Conservation (phyloP, 2,329 filamentous ascomycete species). For the Arthrinium phaeospermum region DNA sequence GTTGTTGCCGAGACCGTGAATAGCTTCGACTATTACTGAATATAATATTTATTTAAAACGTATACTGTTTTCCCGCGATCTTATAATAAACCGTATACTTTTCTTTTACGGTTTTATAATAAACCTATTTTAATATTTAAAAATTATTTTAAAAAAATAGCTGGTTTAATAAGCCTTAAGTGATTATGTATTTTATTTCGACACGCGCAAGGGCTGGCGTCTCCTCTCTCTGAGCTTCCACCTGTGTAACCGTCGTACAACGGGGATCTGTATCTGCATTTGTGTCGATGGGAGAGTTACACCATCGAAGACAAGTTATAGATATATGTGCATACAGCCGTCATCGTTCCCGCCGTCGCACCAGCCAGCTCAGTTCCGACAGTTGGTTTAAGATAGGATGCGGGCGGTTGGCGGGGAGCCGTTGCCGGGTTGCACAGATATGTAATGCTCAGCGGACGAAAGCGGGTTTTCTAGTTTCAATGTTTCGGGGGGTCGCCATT, state of each 20-base stretch:
- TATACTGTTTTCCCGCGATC: not conserved
- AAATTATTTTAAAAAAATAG: too few species aligned
- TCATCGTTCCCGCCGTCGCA: not conserved
- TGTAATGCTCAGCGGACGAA: not conserved
- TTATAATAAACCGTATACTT: too few species aligned
- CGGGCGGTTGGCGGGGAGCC: not conserved
- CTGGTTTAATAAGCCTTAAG: too few species aligned
- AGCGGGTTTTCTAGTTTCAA: conserved; percentile 9
- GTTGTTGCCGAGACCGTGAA: not conserved
- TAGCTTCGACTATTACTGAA: not conserved
- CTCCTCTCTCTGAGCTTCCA: too few species aligned
- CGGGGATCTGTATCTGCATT: too few species aligned
- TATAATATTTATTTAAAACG: not conserved
- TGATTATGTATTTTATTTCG: too few species aligned
- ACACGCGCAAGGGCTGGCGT: too few species aligned
- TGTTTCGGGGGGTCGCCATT: not conserved
- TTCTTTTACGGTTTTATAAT: too few species aligned
- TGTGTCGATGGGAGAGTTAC: too few species aligned
- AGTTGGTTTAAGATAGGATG: not conserved
- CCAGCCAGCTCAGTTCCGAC: not conserved
- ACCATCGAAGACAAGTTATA: too few species aligned
- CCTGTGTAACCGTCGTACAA: too few species aligned
- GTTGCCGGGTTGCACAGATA: not conserved
- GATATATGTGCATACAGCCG: not conserved
- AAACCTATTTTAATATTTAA: too few species aligned